These are phyloP conservation scores for Aphanomyces cochlioides DNA, from an alignment of 352 stramenopile genomes.

Conservation along the genomic window DNA sequence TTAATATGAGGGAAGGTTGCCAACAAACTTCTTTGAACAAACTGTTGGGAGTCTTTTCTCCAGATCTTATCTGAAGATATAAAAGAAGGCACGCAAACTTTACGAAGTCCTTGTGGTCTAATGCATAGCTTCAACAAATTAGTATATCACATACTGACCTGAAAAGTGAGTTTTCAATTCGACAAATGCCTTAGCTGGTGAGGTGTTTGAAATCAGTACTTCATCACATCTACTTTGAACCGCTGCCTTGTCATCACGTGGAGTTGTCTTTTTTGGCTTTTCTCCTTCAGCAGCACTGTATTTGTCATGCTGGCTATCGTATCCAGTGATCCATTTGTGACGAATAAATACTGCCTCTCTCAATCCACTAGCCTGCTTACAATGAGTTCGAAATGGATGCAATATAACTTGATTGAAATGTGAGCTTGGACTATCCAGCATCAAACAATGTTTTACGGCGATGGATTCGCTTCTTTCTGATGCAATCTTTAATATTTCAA, in stretches of 20 bases:
- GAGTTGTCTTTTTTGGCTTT: slow-evolving; percentile 6
- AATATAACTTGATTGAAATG: slow-evolving; percentile 1
- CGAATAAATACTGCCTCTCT: slow-evolving; percentile 1
- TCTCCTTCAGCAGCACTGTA: not conserved
- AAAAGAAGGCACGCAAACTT: slow-evolving; percentile 8
- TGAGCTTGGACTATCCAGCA: not conserved
- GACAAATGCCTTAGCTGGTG: not conserved
- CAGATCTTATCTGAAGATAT: not conserved
- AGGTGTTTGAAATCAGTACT: slow-evolving; percentile 4
- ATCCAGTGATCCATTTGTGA: not conserved
- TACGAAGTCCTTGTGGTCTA: slow-evolving; percentile 17
- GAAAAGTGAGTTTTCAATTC: slow-evolving; percentile 18
- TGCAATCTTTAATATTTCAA: slow-evolving; percentile 11
- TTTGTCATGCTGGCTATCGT: not conserved
- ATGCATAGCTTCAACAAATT: not conserved
- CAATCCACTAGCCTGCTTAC: not conserved
- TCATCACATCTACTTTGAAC: slow-evolving; percentile 15
- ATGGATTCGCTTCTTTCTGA: slow-evolving; percentile 13
- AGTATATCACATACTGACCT: not conserved
- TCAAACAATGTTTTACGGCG: not conserved
- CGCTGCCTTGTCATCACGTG: slow-evolving; percentile 4
- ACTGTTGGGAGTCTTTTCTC: not conserved
- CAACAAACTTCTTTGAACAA: not conserved
- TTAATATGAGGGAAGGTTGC: not conserved
- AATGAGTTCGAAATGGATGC: not conserved